Evolutionary conservation across 345 rosid species (phyloP).

Genomic region (Arabidopsis arenosa): DNA sequence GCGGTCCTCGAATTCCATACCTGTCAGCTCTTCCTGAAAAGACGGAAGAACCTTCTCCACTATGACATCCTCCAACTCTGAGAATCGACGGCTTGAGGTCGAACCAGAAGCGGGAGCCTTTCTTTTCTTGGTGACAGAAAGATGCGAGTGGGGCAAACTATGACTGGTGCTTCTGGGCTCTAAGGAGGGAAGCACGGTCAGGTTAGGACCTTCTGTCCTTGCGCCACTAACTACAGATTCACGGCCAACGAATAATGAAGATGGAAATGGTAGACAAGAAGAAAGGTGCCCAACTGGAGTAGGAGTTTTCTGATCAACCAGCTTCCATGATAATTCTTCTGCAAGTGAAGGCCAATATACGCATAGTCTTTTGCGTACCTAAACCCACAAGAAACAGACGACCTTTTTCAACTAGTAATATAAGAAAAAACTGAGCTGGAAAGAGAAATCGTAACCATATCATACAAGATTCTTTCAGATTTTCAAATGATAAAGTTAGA

Average conservation of each 20-base stretch:
- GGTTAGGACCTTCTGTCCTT: background rate
- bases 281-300: constrained; percentile 42
- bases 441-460: background rate
- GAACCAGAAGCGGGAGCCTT: background rate
- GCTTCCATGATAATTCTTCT: constrained; percentile 64
- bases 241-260: constrained; percentile 50
- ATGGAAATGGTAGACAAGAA: constrained; percentile 6
- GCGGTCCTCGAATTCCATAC: background rate
- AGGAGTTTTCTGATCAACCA: constrained; percentile 60
- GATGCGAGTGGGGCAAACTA: background rate
- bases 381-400: constrained; percentile 38
- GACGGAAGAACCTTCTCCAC: too few species aligned
- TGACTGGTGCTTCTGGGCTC: background rate
- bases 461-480: background rate
- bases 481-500: background rate
- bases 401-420: constrained; percentile 22
- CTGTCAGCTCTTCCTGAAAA: background rate
- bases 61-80: too few species aligned
- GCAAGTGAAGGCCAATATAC: constrained; percentile 75
- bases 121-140: background rate
- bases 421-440: constrained; percentile 6
- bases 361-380: constrained; percentile 74
- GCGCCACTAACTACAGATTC: constrained; percentile 48
- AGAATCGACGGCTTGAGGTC: background rate
- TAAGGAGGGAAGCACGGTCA: background rate